Percentiles rank a stretch among this genome's conserved stretches.
phyloP scores from a whole-genome alignment of 2,329 filamentous ascomycete species.

The Fusarium mexicanum region DNA sequence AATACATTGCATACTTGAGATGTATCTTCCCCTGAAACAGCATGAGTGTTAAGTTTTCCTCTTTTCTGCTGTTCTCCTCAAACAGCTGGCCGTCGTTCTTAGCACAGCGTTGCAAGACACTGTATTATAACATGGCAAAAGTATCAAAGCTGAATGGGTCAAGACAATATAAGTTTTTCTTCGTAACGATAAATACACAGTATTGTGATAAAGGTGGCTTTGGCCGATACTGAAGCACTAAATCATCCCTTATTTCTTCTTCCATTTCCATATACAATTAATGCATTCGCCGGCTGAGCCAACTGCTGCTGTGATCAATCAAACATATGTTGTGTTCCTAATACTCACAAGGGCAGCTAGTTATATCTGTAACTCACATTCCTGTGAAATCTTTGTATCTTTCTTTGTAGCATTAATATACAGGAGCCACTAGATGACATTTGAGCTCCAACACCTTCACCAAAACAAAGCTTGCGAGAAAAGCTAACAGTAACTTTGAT shows the following conservation, averaged over 20 bases:
- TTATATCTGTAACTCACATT: background rate
- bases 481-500: background rate
- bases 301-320: background rate
- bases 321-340: background rate
- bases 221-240: conserved; percentile 6
- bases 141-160: background rate
- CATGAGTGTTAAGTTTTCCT: background rate
- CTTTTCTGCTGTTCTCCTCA: background rate
- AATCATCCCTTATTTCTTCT: conserved; percentile 5
- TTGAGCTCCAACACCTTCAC: background rate
- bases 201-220: conserved; percentile 7
- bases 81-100: background rate
- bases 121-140: background rate
- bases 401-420: conserved; percentile 33
- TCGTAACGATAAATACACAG: conserved; percentile 11
- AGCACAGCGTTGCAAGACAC: background rate
- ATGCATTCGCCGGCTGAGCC: background rate
- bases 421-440: conserved; percentile 10
- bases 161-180: background rate
- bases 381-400: background rate
- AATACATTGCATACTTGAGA: background rate
- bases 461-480: background rate
- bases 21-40: background rate
- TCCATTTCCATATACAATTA: conserved; percentile 26
- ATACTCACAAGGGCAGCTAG: background rate